phyloP scores from a whole-genome alignment of 306 rosid genomes.

The peach (Prunus persica) region Prunus_persica_NCBIv2 NC_034011.1:19516001-19516500 shows the following conservation, averaged over 20 bases:
- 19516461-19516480: no score
- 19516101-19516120: conserved; percentile 13
- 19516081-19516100: conserved; percentile 6
- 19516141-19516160: background rate
- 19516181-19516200: background rate
- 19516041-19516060: conserved; percentile 9
- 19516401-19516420: no score
- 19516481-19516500: no score
- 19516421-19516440: no score
- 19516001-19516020: background rate
- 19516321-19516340: background rate
- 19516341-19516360: background rate
- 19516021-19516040: background rate
- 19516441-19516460: no score
- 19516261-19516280: background rate
- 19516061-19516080: background rate
- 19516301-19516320: background rate
- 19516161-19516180: background rate
- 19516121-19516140: background rate
- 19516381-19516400: no score
- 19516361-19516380: background rate
- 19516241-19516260: background rate
- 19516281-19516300: background rate
- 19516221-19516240: background rate
- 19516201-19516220: background rate